A percentile compares a stretch with the other conserved stretches of the same genome.
Conservation (phyloP, 768 basidiomycete genomes). For the Boletus coccyginus region DNA sequence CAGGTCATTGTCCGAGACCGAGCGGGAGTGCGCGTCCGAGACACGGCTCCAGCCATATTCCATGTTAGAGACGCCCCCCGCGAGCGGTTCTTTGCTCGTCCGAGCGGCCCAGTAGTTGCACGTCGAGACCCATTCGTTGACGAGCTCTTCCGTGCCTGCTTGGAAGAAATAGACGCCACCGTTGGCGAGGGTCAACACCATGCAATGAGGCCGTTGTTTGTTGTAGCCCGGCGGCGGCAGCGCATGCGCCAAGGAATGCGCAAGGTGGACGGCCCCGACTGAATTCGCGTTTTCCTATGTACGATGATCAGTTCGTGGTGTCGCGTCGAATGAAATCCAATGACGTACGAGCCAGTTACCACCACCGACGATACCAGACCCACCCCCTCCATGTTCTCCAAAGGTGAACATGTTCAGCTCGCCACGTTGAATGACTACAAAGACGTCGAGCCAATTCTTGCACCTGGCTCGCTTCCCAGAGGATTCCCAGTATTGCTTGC, state of each 20-base stretch:
- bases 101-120: constrained; percentile 99
- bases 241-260: constrained; percentile 85
- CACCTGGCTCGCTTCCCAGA: constrained; percentile 81
- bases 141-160: constrained; percentile 97
- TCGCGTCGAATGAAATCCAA: background rate
- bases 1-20: constrained; percentile 58
- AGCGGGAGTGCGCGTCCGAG: constrained; percentile 51
- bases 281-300: constrained; percentile 78
- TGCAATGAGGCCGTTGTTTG: constrained; percentile 86
- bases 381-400: constrained; percentile 67
- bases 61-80: constrained; percentile 98
- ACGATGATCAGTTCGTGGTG: constrained; percentile 5
- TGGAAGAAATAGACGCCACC: constrained; percentile 98
- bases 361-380: constrained; percentile 75
- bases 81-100: constrained; percentile 90
- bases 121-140: constrained; percentile 97
- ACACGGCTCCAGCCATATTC: constrained; percentile 97
- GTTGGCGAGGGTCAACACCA: constrained; percentile 85
- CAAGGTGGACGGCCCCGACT: constrained; percentile 79
- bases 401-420: constrained; percentile 96
- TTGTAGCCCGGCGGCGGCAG: constrained; percentile 93
- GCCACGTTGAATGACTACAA: constrained; percentile 94
- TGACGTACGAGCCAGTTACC: constrained; percentile 95
- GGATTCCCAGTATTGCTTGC: constrained; percentile 93
- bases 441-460: constrained; percentile 91